These are phyloP conservation scores for Neurospora hispaniola DNA, from an alignment of 495 filamentous ascomycete genomes.

Conservation along the genomic window DNA sequence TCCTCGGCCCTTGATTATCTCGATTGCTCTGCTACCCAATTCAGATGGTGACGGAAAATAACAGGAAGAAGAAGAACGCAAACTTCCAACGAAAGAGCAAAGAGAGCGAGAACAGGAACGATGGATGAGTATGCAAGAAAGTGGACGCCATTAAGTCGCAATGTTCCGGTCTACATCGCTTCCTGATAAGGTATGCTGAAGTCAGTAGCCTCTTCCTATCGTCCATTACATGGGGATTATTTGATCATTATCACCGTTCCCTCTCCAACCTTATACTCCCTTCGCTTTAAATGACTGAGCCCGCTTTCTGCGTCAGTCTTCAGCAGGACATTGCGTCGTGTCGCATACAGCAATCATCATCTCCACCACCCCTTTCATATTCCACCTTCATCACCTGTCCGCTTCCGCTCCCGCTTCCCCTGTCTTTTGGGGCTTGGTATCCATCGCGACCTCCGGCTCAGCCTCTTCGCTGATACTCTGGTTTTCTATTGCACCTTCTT, in stretches of 20 bases:
- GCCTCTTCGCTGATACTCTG: not conserved
- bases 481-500: not conserved
- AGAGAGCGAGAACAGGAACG: not conserved
- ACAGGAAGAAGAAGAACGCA: not conserved
- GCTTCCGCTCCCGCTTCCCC: constrained; percentile 2
- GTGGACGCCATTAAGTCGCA: not conserved
- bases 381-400: constrained; percentile 8
- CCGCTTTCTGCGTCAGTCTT: not conserved
- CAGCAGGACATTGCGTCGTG: not conserved
- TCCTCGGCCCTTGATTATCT: not conserved
- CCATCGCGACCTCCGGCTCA: not conserved
- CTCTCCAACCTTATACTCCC: not conserved
- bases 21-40: not conserved
- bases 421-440: not conserved
- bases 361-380: constrained; percentile 2
- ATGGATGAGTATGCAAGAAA: not conserved
- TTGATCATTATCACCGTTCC: not conserved
- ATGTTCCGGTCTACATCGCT: not conserved
- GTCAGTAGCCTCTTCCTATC: not conserved
- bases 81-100: not conserved
- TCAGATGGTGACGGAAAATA: not conserved
- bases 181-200: not conserved
- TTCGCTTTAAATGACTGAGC: not conserved
- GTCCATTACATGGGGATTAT: not conserved
- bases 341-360: not conserved